Conservation (phyloP, 2,329 filamentous ascomycete genomes). For the Seiridium cupressi region DNA sequence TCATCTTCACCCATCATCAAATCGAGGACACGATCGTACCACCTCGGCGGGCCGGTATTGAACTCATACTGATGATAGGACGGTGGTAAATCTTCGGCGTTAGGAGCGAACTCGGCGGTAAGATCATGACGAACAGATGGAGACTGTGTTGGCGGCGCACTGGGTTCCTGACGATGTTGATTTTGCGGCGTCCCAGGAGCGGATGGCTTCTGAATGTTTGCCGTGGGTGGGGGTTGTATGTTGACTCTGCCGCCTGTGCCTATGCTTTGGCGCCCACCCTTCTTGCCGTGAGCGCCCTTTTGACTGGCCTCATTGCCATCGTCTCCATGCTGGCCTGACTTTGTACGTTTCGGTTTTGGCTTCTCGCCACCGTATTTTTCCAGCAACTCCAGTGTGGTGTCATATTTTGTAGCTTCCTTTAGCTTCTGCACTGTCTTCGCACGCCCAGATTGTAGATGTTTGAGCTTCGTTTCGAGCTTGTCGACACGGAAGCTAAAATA, state of each 20-base stretch:
- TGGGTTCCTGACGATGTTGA: conserved; percentile 13
- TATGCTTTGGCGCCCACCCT: conserved; percentile 18
- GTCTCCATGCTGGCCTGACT: conserved; percentile 19
- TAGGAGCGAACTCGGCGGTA: conserved; percentile 70
- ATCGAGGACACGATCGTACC: conserved; percentile 95
- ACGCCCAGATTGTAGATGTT: conserved; percentile 74
- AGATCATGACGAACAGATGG: conserved; percentile 31
- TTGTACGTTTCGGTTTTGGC: conserved; percentile 47
- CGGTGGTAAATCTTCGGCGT: conserved; percentile 51
- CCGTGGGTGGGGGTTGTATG: conserved; percentile 59
- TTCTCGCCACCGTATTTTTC: conserved; percentile 80
- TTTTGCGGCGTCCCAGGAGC: conserved; percentile 26
- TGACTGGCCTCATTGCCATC: conserved; percentile 16
- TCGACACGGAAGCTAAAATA: conserved; percentile 83
- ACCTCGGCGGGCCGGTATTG: conserved; percentile 51
- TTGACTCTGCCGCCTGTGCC: conserved; percentile 39
- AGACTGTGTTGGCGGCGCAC: conserved; percentile 8
- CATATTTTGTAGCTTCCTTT: conserved; percentile 93
- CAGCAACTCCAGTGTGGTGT: conserved; percentile 87
- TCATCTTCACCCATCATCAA: conserved; percentile 93
- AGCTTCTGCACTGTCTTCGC: conserved; percentile 88
- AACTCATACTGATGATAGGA: conserved; percentile 32
- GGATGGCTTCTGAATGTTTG: conserved; percentile 53
- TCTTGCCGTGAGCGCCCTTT: conserved; percentile 25
- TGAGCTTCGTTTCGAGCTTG: conserved; percentile 65